phyloP scores from a whole-genome alignment of 169 alveolate genomes.

The Haemoproteus tartakovskyi region DNA sequence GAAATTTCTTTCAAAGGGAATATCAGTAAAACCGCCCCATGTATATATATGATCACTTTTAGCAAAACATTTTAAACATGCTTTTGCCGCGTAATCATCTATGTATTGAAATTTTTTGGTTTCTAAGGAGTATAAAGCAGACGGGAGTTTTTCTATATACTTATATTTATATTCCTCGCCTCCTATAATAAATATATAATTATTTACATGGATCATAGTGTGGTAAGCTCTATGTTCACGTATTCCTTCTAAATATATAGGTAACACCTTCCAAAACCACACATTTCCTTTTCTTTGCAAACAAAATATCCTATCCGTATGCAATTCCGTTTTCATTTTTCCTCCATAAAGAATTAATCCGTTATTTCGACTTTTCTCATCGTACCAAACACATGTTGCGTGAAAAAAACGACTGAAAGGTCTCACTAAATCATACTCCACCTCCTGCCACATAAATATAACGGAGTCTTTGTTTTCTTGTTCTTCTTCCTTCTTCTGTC shows the following conservation, averaged over 20 bases:
- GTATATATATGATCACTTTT: conserved; percentile 33
- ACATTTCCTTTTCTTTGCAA: conserved; percentile 12
- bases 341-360: conserved; percentile 63
- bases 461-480: background rate
- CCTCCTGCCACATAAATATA: conserved; percentile 37
- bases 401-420: conserved; percentile 59
- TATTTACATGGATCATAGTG: conserved; percentile 2
- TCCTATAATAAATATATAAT: conserved; percentile 57
- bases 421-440: conserved; percentile 9
- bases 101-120: conserved; percentile 46
- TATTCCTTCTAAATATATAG: conserved; percentile 20
- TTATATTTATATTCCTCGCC: conserved; percentile 60
- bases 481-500: background rate
- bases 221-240: conserved; percentile 61
- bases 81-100: conserved; percentile 32
- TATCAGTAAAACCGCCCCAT: conserved; percentile 68
- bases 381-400: conserved; percentile 59
- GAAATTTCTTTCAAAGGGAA: conserved; percentile 9
- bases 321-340: conserved; percentile 25
- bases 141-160: conserved; percentile 62
- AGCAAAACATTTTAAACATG: conserved; percentile 52
- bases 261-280: conserved; percentile 46
- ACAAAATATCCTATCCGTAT: conserved; percentile 3
- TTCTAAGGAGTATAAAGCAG: conserved; percentile 63
- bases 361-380: conserved; percentile 21